Evolutionary conservation across 495 filamentous ascomycete species (phyloP).

Genomic region (Xylaria cubensis): DNA sequence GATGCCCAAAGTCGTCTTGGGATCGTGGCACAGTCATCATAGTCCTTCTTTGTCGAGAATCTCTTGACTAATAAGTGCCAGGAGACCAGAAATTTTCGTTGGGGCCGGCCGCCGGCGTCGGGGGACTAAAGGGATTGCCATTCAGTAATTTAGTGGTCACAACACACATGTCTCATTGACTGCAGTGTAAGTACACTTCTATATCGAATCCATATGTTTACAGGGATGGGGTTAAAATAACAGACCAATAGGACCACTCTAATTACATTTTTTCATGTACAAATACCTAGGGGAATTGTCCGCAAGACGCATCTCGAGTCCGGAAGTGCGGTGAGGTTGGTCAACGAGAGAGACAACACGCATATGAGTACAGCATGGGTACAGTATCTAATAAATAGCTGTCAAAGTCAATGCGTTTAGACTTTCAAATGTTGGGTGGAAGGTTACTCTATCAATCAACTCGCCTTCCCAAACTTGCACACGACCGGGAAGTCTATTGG

Average conservation of each 20-base stretch:
- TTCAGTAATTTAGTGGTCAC: slow-evolving; percentile 22
- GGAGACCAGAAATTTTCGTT: slow-evolving; percentile 20
- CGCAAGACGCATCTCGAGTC: background rate
- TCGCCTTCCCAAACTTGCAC: slow-evolving; percentile 5
- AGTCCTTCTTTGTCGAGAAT: background rate
- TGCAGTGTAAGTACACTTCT: background rate
- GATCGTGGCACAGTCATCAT: slow-evolving; percentile 24
- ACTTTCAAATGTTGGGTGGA: slow-evolving; percentile 6
- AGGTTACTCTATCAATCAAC: background rate
- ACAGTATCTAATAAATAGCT: background rate
- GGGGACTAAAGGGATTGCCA: slow-evolving; percentile 18
- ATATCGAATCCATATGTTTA: slow-evolving; percentile 9
- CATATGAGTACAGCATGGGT: background rate
- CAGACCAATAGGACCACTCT: background rate
- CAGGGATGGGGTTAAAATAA: background rate
- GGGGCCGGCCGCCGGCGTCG: slow-evolving; percentile 26
- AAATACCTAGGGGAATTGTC: background rate
- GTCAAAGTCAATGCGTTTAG: background rate
- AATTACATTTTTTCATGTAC: slow-evolving; percentile 6
- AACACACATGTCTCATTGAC: slow-evolving; percentile 4
- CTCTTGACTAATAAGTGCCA: slow-evolving; percentile 27
- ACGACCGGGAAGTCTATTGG: slow-evolving; percentile 14
- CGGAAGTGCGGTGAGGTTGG: background rate
- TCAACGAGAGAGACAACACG: background rate
- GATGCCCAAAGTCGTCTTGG: slow-evolving; percentile 17